phyloP scores from a whole-genome alignment of 192 early-diverging fungal species.

The Ambispora gerdemannii region DNA sequence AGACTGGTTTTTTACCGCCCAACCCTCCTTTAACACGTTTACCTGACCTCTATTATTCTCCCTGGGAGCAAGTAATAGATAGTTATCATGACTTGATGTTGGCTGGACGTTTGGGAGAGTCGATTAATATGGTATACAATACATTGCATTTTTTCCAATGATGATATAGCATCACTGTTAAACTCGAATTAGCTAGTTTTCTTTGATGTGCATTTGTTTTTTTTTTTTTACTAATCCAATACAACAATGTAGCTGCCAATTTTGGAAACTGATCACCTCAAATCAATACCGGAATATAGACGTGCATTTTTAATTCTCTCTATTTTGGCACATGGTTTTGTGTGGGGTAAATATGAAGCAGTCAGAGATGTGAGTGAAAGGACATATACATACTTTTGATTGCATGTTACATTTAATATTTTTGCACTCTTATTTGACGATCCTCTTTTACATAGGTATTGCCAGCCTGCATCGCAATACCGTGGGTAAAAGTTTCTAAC shows the following conservation, averaged over 20 bases:
- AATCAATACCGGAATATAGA: slow-evolving; percentile 67
- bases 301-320: slow-evolving; percentile 86
- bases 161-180: too few species aligned
- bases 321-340: slow-evolving; percentile 86
- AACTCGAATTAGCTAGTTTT: too few species aligned
- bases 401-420: slow-evolving; percentile 12
- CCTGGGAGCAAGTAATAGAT: slow-evolving; percentile 84
- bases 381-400: not conserved
- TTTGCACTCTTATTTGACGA: not conserved
- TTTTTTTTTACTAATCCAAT: too few species aligned
- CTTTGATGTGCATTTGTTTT: too few species aligned
- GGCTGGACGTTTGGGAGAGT: slow-evolving; percentile 61
- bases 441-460: slow-evolving; percentile 47
- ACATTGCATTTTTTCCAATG: too few species aligned
- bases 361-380: slow-evolving; percentile 60
- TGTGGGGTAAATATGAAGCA: slow-evolving; percentile 83
- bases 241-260: slow-evolving; percentile 77
- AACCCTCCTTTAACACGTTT: slow-evolving; percentile 73
- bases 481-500: slow-evolving; percentile 74
- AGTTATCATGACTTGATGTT: slow-evolving; percentile 73
- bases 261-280: slow-evolving; percentile 59
- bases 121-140: slow-evolving; percentile 62
- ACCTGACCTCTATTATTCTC: slow-evolving; percentile 72
- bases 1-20: slow-evolving; percentile 83
- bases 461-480: slow-evolving; percentile 75